A percentile compares a stretch with the other conserved stretches of the same genome.
These are phyloP conservation scores for Fraxinus greggii DNA, from an alignment of 305 asterid genomes.

Conservation along the genomic window DNA sequence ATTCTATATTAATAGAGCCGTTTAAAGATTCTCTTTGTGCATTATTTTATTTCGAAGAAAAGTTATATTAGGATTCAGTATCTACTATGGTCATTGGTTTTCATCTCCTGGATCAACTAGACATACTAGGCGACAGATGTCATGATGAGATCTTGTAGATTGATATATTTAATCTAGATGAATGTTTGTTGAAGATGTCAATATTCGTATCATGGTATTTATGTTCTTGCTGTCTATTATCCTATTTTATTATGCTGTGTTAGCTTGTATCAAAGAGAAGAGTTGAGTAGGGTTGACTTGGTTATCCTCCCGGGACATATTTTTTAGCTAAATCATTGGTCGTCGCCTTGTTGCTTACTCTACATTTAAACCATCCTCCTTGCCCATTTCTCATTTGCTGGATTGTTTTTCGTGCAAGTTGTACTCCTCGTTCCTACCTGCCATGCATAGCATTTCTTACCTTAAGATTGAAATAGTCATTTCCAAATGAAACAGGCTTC, in stretches of 20 bases:
- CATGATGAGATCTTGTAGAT: not conserved
- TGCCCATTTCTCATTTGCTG: not conserved
- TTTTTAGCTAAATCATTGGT: conserved; percentile 2
- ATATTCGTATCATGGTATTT: not conserved
- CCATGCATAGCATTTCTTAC: not conserved
- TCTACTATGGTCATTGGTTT: not conserved
- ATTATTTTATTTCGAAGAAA: not conserved
- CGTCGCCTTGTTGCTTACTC: not conserved
- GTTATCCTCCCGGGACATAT: not conserved
- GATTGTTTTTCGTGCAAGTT: not conserved
- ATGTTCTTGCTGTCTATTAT: not conserved
- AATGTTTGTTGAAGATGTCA: not conserved
- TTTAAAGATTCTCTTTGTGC: not conserved
- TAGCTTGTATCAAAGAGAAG: not conserved
- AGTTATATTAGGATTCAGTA: not conserved
- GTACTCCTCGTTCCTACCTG: not conserved
- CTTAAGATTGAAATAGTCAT: not conserved
- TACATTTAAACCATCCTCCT: not conserved
- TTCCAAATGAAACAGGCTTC: conserved; percentile 50
- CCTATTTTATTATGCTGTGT: not conserved
- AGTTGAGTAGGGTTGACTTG: not conserved
- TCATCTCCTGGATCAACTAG: not conserved
- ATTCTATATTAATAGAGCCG: not conserved
- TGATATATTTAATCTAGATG: not conserved
- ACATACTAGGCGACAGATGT: not conserved